Conservation (phyloP, 1,284 basidiomycete species). For the Rhizoctonia solani region DNA sequence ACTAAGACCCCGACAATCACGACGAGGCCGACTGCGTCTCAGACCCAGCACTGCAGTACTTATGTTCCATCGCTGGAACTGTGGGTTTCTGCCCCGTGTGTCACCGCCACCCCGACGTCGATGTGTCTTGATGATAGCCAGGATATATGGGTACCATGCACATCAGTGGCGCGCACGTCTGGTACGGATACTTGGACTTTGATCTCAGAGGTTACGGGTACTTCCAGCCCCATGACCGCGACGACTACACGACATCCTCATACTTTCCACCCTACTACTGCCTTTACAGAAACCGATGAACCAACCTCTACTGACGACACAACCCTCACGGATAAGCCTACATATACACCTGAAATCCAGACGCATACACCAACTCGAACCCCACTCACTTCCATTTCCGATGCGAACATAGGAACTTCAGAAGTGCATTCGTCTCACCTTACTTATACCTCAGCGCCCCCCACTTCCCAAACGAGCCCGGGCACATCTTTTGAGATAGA, state of each 20-base stretch:
- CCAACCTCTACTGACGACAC: background rate
- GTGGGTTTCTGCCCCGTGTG: background rate
- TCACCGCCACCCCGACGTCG: background rate
- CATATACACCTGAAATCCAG: background rate
- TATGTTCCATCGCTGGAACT: background rate
- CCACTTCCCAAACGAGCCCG: background rate
- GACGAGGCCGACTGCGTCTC: no score
- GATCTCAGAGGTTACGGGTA: background rate
- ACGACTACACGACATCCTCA: background rate
- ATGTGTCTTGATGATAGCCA: background rate
- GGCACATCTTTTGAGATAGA: background rate
- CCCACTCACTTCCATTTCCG: background rate
- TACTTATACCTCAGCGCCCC: no score
- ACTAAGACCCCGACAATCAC: no score
- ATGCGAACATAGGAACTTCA: conserved; percentile 1
- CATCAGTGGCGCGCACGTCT: background rate
- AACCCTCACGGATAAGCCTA: background rate
- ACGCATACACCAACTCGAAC: conserved; percentile 29
- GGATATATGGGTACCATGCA: background rate
- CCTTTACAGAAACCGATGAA: no score
- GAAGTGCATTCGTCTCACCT: background rate
- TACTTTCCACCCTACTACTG: no score
- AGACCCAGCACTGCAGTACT: background rate
- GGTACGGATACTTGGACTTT: background rate
- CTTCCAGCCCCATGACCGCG: background rate